These are phyloP conservation scores for Chytridiales sp. DNA, from an alignment of 371 early-diverging fungal genomes.

Conservation along the genomic window DNA sequence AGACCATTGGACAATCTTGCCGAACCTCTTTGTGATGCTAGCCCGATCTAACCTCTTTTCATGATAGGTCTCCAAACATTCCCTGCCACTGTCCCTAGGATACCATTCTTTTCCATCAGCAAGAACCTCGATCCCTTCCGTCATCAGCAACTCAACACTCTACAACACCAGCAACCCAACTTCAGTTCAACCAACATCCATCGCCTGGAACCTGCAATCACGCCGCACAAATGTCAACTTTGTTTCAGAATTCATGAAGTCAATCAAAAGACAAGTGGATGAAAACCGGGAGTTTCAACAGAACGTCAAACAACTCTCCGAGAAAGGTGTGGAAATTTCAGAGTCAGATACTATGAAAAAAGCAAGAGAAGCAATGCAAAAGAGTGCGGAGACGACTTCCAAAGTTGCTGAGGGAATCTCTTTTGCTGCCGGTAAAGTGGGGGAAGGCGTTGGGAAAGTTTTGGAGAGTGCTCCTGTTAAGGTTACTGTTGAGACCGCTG, in stretches of 20 bases:
- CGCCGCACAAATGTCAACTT: too few species aligned
- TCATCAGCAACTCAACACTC: too few species aligned
- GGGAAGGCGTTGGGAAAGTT: slow-evolving; percentile 65
- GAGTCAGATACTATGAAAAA: slow-evolving; percentile 86
- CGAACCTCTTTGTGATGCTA: too few species aligned
- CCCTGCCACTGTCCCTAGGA: too few species aligned
- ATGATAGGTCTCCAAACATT: too few species aligned
- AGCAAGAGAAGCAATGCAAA: slow-evolving; percentile 81
- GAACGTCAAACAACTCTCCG: slow-evolving; percentile 85
- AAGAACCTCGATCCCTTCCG: too few species aligned
- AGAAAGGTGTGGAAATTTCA: slow-evolving; percentile 69
- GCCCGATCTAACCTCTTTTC: too few species aligned
- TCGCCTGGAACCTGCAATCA: too few species aligned
- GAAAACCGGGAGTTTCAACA: slow-evolving; percentile 89
- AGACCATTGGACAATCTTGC: too few species aligned
- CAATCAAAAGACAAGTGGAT: slow-evolving; percentile 84
- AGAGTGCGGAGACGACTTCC: slow-evolving; percentile 64
- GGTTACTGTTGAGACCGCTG: slow-evolving; percentile 55
- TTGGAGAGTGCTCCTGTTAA: slow-evolving; percentile 62
- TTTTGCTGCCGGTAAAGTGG: slow-evolving; percentile 33
- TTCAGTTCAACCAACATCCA: too few species aligned
- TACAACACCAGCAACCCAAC: too few species aligned
- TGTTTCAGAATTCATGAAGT: slow-evolving; percentile 68
- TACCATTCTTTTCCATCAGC: too few species aligned
- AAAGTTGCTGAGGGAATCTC: slow-evolving; percentile 41